Evolutionary conservation across 1,284 basidiomycete species (phyloP).

Genomic region (Meira nashicola): DNA sequence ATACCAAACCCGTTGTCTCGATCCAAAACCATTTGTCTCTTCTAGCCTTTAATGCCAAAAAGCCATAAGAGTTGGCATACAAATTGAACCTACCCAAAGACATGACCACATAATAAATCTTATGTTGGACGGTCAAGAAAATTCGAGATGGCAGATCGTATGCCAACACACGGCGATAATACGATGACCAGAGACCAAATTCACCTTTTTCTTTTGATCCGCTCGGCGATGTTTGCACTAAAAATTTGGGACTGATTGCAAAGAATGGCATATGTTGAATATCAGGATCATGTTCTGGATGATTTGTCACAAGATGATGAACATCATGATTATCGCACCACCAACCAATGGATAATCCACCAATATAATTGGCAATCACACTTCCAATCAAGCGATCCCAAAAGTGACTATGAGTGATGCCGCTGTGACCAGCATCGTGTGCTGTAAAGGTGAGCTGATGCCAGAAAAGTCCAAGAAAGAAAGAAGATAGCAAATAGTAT

Average conservation of each 20-base stretch:
- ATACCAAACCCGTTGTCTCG: conserved; percentile 65
- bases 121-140: conserved; percentile 77
- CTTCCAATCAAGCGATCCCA: conserved; percentile 76
- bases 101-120: conserved; percentile 88
- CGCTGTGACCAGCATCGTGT: conserved; percentile 92
- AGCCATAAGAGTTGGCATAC: conserved; percentile 79
- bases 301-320: conserved; percentile 94
- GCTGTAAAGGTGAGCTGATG: conserved; percentile 89
- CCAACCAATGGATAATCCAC: conserved; percentile 91
- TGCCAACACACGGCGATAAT: conserved; percentile 81
- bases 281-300: conserved; percentile 85
- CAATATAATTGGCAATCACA: conserved; percentile 77
- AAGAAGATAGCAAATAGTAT: conserved; percentile 56
- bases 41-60: conserved; percentile 62
- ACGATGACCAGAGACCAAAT: conserved; percentile 73
- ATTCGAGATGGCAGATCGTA: conserved; percentile 70
- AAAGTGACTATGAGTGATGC: conserved; percentile 81
- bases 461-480: conserved; percentile 82
- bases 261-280: conserved; percentile 96
- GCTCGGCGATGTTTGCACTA: conserved; percentile 53
- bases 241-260: conserved; percentile 82
- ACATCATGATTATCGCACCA: conserved; percentile 98
- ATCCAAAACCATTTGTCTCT: conserved; percentile 51
- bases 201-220: neutral
- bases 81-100: conserved; percentile 91